Evolutionary conservation across 306 rosid species (phyloP).

Genomic region (Clitoria ternatea): DNA sequence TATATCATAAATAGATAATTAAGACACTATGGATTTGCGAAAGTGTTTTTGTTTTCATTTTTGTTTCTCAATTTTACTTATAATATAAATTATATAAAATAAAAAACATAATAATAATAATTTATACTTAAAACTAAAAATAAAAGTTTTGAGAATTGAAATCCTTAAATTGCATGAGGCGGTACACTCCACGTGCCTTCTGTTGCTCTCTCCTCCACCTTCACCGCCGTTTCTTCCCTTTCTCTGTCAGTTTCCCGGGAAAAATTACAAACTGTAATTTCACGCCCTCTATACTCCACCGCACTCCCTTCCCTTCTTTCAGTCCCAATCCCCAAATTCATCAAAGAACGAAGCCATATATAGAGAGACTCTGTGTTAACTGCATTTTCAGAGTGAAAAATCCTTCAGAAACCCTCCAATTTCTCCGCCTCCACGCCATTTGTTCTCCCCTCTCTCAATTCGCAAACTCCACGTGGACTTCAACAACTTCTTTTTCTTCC

Average conservation of each 20-base stretch:
- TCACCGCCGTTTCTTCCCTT: slow-evolving; percentile 16
- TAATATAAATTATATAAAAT: no score
- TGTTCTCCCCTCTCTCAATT: slow-evolving; percentile 17
- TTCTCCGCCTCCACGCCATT: not conserved
- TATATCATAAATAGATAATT: no score
- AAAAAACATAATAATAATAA: no score
- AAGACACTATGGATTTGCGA: no score
- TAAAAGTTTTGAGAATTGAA: no score
- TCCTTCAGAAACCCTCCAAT: slow-evolving; percentile 27
- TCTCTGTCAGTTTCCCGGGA: slow-evolving; percentile 39
- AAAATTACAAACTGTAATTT: not conserved
- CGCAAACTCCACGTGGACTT: slow-evolving; percentile 43
- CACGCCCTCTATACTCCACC: not conserved
- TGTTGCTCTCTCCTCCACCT: slow-evolving; percentile 24
- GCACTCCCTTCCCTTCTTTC: not conserved
- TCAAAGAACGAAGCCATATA: not conserved
- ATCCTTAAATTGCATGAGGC: slow-evolving; percentile 66
- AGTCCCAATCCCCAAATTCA: not conserved
- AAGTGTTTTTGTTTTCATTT: no score
- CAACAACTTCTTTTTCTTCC: not conserved
- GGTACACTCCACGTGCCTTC: slow-evolving; percentile 51
- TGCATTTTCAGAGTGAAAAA: not conserved
- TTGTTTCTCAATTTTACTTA: no score
- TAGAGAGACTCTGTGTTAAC: not conserved
- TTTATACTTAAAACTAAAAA: no score